Conservation (phyloP, 164 flowering plant species). For the Akebia trifoliata region DNA sequence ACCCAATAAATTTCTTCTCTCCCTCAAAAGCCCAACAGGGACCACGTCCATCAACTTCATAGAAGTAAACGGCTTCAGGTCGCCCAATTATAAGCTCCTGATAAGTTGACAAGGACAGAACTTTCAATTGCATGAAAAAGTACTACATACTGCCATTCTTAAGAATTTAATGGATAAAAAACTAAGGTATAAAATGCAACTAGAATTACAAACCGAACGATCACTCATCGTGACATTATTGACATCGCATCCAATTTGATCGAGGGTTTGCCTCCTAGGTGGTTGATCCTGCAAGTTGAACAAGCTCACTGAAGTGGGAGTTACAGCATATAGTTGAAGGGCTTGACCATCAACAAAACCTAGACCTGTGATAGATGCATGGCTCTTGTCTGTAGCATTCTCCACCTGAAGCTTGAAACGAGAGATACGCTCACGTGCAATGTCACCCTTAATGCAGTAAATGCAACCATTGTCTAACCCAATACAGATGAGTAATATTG, state of each 20-base stretch:
- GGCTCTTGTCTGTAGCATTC: slow-evolving; percentile 34
- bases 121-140: slow-evolving; percentile 4
- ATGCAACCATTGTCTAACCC: slow-evolving; percentile 83
- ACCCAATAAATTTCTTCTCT: slow-evolving; percentile 86
- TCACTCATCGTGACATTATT: slow-evolving; percentile 87
- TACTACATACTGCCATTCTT: background rate
- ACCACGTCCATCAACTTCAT: slow-evolving; percentile 98
- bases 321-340: slow-evolving; percentile 80
- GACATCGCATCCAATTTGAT: slow-evolving; percentile 69
- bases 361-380: slow-evolving; percentile 66
- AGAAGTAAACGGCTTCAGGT: slow-evolving; percentile 95
- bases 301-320: slow-evolving; percentile 75
- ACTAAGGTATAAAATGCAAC: slow-evolving; percentile 1
- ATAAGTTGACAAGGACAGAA: slow-evolving; percentile 14
- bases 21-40: slow-evolving; percentile 99
- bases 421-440: slow-evolving; percentile 90
- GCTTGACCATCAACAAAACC: slow-evolving; percentile 86
- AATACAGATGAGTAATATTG: slow-evolving; percentile 75
- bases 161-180: background rate
- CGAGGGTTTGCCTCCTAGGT: slow-evolving; percentile 66
- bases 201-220: slow-evolving; percentile 52
- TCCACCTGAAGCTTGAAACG: slow-evolving; percentile 88
- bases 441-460: slow-evolving; percentile 95
- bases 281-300: slow-evolving; percentile 77
- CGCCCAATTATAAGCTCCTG: slow-evolving; percentile 93